Base-by-base conservation (phyloP, 805 yeast species). In the Zygosaccharomyces rouxii region DNA sequence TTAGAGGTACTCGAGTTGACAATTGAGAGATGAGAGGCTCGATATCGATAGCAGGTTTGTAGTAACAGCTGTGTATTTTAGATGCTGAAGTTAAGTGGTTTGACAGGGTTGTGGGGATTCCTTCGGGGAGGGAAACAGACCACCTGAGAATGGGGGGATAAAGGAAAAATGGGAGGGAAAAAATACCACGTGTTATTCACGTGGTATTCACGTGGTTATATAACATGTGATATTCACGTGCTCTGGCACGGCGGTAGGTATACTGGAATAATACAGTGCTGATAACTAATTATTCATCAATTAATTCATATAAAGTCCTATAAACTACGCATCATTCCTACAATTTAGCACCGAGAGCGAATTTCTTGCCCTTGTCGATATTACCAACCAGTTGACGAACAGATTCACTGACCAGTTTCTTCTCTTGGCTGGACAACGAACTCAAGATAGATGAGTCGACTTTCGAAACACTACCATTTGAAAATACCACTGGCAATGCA, bases 401-500 rank as follows among this genome's bases (percentile, higher is more conserved):
- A 46, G 84, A 83, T 54, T 75, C 75, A 11, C 63, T 62, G 54
- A 82, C 71, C 66, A 81, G 68, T 56, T 75, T 73, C 63, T 70
- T 71, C 65, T 83, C 89, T 42, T 70, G 70, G 26, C 60, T 71
- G 54, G 71, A 64, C 55, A 77, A 57, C 47, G 72, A 64, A 48
- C 71, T 69, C 58, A 83, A 71, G 50, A 80, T 68, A 19, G 75
- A 72, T 52, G 70, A 71, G 53, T 81, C 76, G 44, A 81, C 76
- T 55, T 71, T 76, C 47, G 71, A 74, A 42, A 80, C 75, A 58
- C 84, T 84, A 40, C 76, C 72, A 56, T 71, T 69, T 42, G 75
- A 72, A 53, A 82, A 72, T 40, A 59, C 69, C 46, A 81, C 81
- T 14, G 89, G 89, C 55, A 81, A 71, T 1, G 88, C 77, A 67